phyloP scores from a whole-genome alignment of 2,329 filamentous ascomycete genomes.

The Lecanicillium sp. region DNA sequence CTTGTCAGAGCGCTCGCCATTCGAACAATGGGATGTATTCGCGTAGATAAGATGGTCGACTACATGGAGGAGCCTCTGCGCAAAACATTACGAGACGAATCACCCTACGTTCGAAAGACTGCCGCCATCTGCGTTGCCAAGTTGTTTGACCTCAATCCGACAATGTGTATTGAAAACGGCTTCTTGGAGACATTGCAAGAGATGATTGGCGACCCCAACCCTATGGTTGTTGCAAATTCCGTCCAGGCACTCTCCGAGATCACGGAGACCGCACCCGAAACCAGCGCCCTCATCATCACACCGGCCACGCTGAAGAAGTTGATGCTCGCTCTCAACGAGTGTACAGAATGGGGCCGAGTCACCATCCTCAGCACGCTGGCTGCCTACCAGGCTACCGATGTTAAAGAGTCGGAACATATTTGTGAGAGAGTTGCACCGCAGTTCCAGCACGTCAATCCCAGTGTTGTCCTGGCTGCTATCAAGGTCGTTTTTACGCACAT shows the following conservation, averaged over 20 bases:
- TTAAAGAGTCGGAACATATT: constrained; percentile 96
- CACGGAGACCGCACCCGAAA: constrained; percentile 82
- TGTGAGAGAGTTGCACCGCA: constrained; percentile 94
- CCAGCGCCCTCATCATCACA: constrained; percentile 76
- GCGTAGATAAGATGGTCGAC: constrained; percentile 98
- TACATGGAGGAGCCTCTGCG: constrained; percentile 98
- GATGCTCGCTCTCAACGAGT: constrained; percentile 93
- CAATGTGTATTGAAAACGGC: constrained; percentile 92
- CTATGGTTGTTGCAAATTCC: constrained; percentile 98
- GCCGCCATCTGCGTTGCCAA: constrained; percentile 97
- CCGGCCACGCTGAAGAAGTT: constrained; percentile 86
- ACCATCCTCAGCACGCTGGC: constrained; percentile 87
- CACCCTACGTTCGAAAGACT: constrained; percentile 96
- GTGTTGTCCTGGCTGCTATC: constrained; percentile 93
- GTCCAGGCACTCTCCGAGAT: constrained; percentile 93
- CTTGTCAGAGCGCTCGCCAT: constrained; percentile 92
- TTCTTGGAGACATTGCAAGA: constrained; percentile 93
- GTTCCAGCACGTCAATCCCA: constrained; percentile 97
- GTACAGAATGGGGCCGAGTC: constrained; percentile 95
- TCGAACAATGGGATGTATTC: constrained; percentile 96
- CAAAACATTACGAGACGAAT: constrained; percentile 95
- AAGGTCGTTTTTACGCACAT: constrained; percentile 98
- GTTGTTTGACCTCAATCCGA: constrained; percentile 88
- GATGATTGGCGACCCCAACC: constrained; percentile 93
- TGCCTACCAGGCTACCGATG: constrained; percentile 77